These are phyloP conservation scores for Dendrocalamus sinicus DNA, from an alignment of 176 grass and related monocot genomes.

Conservation along the genomic window DNA sequence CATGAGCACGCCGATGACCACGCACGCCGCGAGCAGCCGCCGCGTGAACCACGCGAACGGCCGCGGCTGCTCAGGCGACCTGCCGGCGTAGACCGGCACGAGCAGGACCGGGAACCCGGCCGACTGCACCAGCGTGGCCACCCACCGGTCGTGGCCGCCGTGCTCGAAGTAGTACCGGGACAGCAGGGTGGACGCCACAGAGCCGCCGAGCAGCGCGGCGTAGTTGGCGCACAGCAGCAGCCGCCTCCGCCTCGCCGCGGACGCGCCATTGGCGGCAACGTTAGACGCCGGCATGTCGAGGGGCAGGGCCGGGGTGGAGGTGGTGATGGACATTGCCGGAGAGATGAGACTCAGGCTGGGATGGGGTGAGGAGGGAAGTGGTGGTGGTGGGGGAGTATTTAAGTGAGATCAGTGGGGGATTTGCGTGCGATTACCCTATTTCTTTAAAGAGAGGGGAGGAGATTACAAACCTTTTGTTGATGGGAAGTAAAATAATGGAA, in stretches of 20 bases:
- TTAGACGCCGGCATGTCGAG: slow-evolving; percentile 36
- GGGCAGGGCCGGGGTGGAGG: slow-evolving; percentile 33
- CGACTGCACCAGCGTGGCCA: slow-evolving; percentile 90
- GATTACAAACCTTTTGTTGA: slow-evolving; percentile 21
- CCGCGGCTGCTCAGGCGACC: slow-evolving; percentile 34
- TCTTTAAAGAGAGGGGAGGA: slow-evolving; percentile 24
- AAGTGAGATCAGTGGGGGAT: slow-evolving; percentile 51
- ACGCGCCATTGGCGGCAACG: neutral
- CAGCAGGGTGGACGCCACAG: slow-evolving; percentile 75
- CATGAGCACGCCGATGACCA: slow-evolving; percentile 80
- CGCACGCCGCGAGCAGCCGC: slow-evolving; percentile 52
- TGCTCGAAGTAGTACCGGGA: slow-evolving; percentile 93
- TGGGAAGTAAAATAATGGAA: slow-evolving; percentile 25
- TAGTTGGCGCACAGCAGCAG: slow-evolving; percentile 65
- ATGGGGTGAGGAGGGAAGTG: slow-evolving; percentile 27
- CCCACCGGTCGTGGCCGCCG: slow-evolving; percentile 74
- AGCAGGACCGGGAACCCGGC: slow-evolving; percentile 84
- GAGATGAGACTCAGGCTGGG: slow-evolving; percentile 8
- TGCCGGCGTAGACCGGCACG: slow-evolving; percentile 59
- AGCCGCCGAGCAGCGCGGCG: slow-evolving; percentile 69
- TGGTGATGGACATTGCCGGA: slow-evolving; percentile 43
- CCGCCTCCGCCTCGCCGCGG: slow-evolving; percentile 25
- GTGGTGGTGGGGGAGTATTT: slow-evolving; percentile 55
- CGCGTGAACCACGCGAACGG: slow-evolving; percentile 62
- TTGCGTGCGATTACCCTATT: slow-evolving; percentile 41